Conservation (phyloP, 495 filamentous ascomycete genomes). For the Wilcoxina mikolae region DNA sequence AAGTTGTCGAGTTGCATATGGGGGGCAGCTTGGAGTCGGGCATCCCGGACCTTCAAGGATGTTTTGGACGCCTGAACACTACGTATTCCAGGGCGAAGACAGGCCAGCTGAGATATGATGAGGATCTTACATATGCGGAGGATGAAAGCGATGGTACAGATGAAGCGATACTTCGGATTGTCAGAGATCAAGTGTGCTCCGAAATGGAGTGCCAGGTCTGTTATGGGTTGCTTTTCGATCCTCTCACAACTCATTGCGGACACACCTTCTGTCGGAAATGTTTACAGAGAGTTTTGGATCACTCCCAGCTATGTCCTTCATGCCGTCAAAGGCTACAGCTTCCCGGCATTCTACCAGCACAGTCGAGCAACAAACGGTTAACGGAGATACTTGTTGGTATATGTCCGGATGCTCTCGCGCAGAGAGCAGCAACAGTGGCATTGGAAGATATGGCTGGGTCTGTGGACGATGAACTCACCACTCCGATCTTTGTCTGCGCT, state of each 20-base stretch:
- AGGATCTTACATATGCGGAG: background rate
- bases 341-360: conserved; percentile 37
- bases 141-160: background rate
- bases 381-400: conserved; percentile 44
- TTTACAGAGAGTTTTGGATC: conserved; percentile 55
- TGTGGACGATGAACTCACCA: conserved; percentile 39
- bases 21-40: too few relatives aligned
- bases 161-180: background rate
- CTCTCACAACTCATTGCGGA: conserved; percentile 69
- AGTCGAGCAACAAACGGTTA: conserved; percentile 47
- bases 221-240: conserved; percentile 62
- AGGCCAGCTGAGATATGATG: conserved; percentile 26
- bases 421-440: conserved; percentile 39
- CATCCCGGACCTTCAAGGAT: too few relatives aligned
- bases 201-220: conserved; percentile 85
- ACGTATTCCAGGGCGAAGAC: background rate
- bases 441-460: conserved; percentile 37
- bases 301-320: conserved; percentile 61
- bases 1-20: too few relatives aligned
- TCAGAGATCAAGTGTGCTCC: conserved; percentile 17
- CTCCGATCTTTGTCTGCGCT: conserved; percentile 69
- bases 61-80: too few relatives aligned
- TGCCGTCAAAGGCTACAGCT: conserved; percentile 55
- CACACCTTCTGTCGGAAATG: conserved; percentile 81
- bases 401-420: conserved; percentile 49